phyloP scores from a whole-genome alignment of 1,139 yeast species.

The Blastobotrys arbuscula region DNA sequence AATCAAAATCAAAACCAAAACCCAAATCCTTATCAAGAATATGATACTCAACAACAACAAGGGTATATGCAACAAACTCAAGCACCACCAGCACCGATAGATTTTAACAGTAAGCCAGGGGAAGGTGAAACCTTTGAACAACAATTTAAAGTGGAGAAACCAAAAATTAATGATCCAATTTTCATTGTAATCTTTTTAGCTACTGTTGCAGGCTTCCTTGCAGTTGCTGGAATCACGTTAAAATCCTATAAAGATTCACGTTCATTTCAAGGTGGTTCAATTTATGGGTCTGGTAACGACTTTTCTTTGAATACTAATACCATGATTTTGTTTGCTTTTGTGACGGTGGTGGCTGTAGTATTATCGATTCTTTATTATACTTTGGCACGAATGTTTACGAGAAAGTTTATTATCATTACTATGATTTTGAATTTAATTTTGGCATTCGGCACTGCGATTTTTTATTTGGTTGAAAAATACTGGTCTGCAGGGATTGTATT shows the following conservation, averaged over 20 bases:
- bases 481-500: slow-evolving; percentile 79
- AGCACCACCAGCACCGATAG: slow-evolving; percentile 22
- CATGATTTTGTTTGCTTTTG: slow-evolving; percentile 62
- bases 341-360: slow-evolving; percentile 55
- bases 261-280: slow-evolving; percentile 57
- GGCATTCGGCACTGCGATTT: slow-evolving; percentile 72
- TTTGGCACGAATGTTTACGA: slow-evolving; percentile 60
- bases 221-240: slow-evolving; percentile 63
- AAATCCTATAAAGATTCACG: slow-evolving; percentile 55
- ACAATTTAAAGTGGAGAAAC: slow-evolving; percentile 60
- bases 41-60: slow-evolving; percentile 14
- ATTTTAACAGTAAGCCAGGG: slow-evolving; percentile 26
- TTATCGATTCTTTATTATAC: slow-evolving; percentile 52
- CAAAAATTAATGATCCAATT: slow-evolving; percentile 56
- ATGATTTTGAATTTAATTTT: slow-evolving; percentile 60
- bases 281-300: slow-evolving; percentile 48
- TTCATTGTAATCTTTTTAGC: slow-evolving; percentile 54
- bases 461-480: slow-evolving; percentile 52
- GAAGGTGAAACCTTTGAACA: slow-evolving; percentile 52
- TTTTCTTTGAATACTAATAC: slow-evolving; percentile 72
- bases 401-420: slow-evolving; percentile 63
- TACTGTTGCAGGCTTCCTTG: slow-evolving; percentile 64
- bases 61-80: slow-evolving; percentile 17
- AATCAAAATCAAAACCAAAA: slow-evolving; percentile 10
- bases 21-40: slow-evolving; percentile 5